Conservation (phyloP, 805 yeast genomes). For the Myxozyma lipomycoides region DNA sequence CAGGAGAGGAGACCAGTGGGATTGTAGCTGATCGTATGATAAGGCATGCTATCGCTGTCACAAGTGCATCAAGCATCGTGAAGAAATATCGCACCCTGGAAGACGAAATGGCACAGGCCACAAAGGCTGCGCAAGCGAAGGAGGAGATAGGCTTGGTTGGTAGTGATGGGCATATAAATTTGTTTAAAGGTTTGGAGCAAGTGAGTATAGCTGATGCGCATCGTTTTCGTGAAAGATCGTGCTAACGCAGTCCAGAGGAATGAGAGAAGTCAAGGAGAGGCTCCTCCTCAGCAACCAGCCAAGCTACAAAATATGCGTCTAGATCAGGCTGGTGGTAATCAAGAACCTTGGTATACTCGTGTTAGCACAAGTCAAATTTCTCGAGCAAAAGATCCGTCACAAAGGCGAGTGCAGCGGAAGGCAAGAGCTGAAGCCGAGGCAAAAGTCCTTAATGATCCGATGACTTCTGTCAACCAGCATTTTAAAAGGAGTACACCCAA, state of each 20-base stretch:
- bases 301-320: constrained; percentile 14
- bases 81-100: constrained; percentile 1
- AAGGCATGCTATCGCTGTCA: background rate
- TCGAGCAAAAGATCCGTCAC: background rate
- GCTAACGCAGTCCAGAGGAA: too few species aligned
- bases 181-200: constrained; percentile 19
- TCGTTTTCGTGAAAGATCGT: too few species aligned
- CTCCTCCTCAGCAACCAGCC: constrained; percentile 2
- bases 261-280: too few species aligned
- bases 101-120: constrained; percentile 12
- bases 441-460: constrained; percentile 1
- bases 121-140: background rate
- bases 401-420: background rate
- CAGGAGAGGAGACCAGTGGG: constrained; percentile 2
- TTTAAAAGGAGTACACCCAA: too few species aligned
- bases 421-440: constrained; percentile 1
- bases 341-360: constrained; percentile 22
- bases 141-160: background rate
- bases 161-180: constrained; percentile 15
- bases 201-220: too few species aligned
- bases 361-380: too few species aligned
- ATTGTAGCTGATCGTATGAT: constrained; percentile 2
- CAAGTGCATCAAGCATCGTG: background rate
- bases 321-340: constrained; percentile 11
- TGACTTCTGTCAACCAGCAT: background rate